phyloP scores from a whole-genome alignment of 139 green algal genomes.

The Chlorella sp. region DNA sequence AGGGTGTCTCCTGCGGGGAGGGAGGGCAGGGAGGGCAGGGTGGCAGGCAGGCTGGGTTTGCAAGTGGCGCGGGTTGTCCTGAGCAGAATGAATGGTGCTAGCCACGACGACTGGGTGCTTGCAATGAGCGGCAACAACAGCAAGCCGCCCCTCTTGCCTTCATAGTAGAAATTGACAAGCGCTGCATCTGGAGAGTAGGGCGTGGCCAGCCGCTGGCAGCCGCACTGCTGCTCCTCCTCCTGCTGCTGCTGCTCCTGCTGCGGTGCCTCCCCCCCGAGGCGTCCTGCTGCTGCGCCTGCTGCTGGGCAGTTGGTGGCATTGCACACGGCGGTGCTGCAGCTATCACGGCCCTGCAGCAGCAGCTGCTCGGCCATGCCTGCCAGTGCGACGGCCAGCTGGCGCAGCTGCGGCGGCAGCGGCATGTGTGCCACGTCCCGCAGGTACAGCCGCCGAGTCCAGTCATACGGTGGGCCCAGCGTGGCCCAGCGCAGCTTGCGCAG shows the following conservation, averaged over 20 bases:
- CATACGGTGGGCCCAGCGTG: constrained; percentile 78
- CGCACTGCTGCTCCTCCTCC: not conserved
- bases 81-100: not conserved
- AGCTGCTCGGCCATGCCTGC: not conserved
- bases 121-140: not conserved
- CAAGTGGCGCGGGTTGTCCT: not conserved
- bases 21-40: not conserved
- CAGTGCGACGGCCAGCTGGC: constrained; percentile 24
- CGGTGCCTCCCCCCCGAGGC: too few relatives aligned
- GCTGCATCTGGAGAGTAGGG: constrained; percentile 80
- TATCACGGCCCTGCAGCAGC: not conserved
- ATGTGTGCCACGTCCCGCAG: constrained; percentile 38
- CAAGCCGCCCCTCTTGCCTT: constrained; percentile 17
- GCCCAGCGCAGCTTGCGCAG: constrained; percentile 85
- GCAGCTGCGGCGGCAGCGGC: constrained; percentile 43
- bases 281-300: not conserved
- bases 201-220: not conserved
- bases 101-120: not conserved
- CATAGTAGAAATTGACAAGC: constrained; percentile 89
- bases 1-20: constrained; percentile 71
- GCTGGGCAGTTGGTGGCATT: not conserved
- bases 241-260: not conserved
- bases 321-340: not conserved
- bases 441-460: constrained; percentile 83
- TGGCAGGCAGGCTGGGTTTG: not conserved